These are phyloP conservation scores for Vachellia collinsii DNA, from an alignment of 306 rosid species.

Conservation along the genomic window DNA sequence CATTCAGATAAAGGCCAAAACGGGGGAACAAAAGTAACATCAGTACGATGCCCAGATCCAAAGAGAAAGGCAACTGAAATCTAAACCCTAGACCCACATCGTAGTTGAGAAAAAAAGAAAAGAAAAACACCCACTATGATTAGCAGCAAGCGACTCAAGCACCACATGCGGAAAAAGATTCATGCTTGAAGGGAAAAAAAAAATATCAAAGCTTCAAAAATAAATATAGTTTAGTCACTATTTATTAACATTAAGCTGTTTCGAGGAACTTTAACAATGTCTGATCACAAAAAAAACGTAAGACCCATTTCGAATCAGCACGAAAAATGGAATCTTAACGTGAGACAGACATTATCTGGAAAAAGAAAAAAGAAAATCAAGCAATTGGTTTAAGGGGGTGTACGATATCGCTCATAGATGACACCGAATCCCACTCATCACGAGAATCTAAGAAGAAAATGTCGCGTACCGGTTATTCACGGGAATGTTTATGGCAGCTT, in stretches of 20 bases:
- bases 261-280: constrained; percentile 19
- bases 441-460: constrained; percentile 24
- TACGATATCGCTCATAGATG: not conserved
- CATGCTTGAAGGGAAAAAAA: not conserved
- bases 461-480: constrained; percentile 7
- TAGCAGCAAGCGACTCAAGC: constrained; percentile 2
- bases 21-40: not conserved
- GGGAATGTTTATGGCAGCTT: constrained; percentile 23
- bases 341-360: not conserved
- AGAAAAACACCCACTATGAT: constrained; percentile 9
- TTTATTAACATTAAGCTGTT: not conserved
- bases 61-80: constrained; percentile 29
- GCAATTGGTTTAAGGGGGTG: not conserved
- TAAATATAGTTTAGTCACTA: not conserved
- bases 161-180: not conserved
- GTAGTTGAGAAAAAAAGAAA: not conserved
- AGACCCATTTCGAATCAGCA: not conserved
- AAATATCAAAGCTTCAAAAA: not conserved
- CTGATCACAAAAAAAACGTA: constrained; percentile 17
- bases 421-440: not conserved
- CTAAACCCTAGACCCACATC: constrained; percentile 46
- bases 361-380: not conserved
- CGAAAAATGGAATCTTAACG: not conserved
- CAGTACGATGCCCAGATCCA: constrained; percentile 21
- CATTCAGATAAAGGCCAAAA: constrained; percentile 1